Conservation (phyloP, 2,329 filamentous ascomycete species). For the Aspergillus sp. region DNA sequence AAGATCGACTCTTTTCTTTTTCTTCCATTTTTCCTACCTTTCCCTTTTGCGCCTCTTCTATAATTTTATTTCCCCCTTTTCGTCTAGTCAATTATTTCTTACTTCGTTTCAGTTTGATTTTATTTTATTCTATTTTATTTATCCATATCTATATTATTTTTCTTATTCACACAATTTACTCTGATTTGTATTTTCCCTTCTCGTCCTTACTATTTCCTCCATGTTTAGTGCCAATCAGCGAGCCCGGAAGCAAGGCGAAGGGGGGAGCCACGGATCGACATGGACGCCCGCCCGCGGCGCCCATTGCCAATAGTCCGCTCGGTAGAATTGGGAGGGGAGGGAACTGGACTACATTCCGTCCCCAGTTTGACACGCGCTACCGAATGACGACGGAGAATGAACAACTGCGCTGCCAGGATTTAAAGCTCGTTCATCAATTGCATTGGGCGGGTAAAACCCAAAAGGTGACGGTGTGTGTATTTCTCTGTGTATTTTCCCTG, state of each 20-base stretch:
- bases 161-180: neutral
- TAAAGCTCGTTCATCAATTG: slow-evolving; percentile 18
- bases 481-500: neutral
- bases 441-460: slow-evolving; percentile 6
- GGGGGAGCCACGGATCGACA: slow-evolving; percentile 38
- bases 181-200: neutral
- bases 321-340: slow-evolving; percentile 26
- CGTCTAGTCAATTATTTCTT: too few relatives aligned
- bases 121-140: too few relatives aligned
- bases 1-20: slow-evolving; percentile 1
- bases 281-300: slow-evolving; percentile 32
- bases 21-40: neutral
- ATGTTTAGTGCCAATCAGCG: slow-evolving; percentile 31
- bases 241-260: slow-evolving; percentile 32
- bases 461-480: neutral
- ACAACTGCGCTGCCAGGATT: slow-evolving; percentile 14
- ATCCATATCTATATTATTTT: neutral
- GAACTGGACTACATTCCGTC: slow-evolving; percentile 25
- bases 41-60: neutral
- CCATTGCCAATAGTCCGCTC: slow-evolving; percentile 41
- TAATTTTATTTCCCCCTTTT: too few relatives aligned
- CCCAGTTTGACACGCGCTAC: slow-evolving; percentile 29
- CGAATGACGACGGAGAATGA: slow-evolving; percentile 13
- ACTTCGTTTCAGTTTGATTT: too few relatives aligned
- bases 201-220: neutral